Conservation (phyloP, 2,329 filamentous ascomycete genomes). For the Neophaeococcomyces aloes region DNA sequence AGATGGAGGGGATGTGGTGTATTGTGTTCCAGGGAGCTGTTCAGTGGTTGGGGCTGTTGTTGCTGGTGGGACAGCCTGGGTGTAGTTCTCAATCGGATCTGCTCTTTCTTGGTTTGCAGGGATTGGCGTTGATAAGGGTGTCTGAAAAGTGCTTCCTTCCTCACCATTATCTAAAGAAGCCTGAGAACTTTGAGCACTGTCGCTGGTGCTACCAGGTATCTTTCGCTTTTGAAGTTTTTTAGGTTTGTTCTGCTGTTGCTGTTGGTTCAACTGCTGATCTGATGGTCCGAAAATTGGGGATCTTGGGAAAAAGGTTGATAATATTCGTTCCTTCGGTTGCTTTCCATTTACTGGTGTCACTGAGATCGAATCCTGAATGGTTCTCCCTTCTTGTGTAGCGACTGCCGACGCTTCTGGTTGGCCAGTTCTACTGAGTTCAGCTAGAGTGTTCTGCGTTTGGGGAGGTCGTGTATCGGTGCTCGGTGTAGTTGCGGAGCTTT, state of each 20-base stretch:
- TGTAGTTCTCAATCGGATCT: slow-evolving; percentile 23
- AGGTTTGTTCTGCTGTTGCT: slow-evolving; percentile 54
- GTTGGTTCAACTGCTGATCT: slow-evolving; percentile 43
- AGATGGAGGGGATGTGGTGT: slow-evolving; percentile 27
- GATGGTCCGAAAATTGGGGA: slow-evolving; percentile 48
- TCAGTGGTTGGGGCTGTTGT: slow-evolving; percentile 24
- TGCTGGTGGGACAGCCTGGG: slow-evolving; percentile 26
- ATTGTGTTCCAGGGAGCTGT: slow-evolving; percentile 8
- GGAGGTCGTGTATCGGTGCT: background rate
- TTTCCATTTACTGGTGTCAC: slow-evolving; percentile 3
- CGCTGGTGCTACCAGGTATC: slow-evolving; percentile 64
- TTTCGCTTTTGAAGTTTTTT: slow-evolving; percentile 87
- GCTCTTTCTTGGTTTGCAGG: slow-evolving; percentile 23
- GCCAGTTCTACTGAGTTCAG: background rate
- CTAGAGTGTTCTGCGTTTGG: background rate
- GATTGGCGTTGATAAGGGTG: slow-evolving; percentile 25
- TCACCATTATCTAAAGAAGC: slow-evolving; percentile 53
- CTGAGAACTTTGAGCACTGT: slow-evolving; percentile 82
- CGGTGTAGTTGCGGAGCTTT: background rate
- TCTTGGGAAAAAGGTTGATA: slow-evolving; percentile 58
- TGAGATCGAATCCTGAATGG: background rate
- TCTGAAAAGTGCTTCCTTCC: slow-evolving; percentile 25
- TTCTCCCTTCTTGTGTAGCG: background rate
- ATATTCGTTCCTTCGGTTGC: slow-evolving; percentile 48
- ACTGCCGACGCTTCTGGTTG: background rate